Percentiles rank a stretch among this genome's conserved stretches.
Conservation (phyloP, 1,139 yeast species). For the Starmera stellimalicola region DNA sequence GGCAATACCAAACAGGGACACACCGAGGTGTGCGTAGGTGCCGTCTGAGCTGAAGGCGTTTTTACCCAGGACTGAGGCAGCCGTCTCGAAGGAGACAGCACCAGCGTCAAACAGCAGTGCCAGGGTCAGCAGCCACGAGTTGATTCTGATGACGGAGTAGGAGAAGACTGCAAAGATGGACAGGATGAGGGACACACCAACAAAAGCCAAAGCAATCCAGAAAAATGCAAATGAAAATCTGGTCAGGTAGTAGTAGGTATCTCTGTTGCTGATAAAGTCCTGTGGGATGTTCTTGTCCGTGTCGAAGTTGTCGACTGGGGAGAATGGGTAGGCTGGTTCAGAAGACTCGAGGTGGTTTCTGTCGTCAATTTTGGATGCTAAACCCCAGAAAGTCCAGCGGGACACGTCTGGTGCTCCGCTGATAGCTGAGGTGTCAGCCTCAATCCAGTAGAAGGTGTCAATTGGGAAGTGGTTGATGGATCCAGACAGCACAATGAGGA, state of each 20-base stretch:
- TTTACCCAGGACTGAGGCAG: constrained; percentile 56
- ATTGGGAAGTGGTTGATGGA: constrained; percentile 52
- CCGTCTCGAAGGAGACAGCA: constrained; percentile 58
- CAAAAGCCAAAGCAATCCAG: constrained; percentile 50
- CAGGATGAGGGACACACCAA: constrained; percentile 36
- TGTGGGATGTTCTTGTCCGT: constrained; percentile 41
- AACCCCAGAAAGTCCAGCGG: constrained; percentile 83
- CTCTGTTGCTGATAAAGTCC: constrained; percentile 45
- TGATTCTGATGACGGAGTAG: constrained; percentile 39
- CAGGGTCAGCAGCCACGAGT: constrained; percentile 40
- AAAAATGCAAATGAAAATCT: constrained; percentile 64
- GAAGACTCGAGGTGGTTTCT: constrained; percentile 25
- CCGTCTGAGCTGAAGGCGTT: constrained; percentile 46
- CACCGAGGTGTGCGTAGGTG: constrained; percentile 40
- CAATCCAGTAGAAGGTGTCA: constrained; percentile 59
- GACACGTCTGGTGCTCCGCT: constrained; percentile 42
- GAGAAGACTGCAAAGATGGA: constrained; percentile 33
- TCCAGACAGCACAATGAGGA: constrained; percentile 61
- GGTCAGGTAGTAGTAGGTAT: constrained; percentile 56
- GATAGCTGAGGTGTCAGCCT: constrained; percentile 55
- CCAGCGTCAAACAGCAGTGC: constrained; percentile 48
- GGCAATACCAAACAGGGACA: constrained; percentile 47
- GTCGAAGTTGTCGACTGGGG: constrained; percentile 63
- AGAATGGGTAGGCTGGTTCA: constrained; percentile 55
- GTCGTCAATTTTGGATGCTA: constrained; percentile 26